Evolutionary conservation across 371 early-diverging fungal genomes (phyloP).

Genomic region (Thermomucor indicae-seudaticae): DNA sequence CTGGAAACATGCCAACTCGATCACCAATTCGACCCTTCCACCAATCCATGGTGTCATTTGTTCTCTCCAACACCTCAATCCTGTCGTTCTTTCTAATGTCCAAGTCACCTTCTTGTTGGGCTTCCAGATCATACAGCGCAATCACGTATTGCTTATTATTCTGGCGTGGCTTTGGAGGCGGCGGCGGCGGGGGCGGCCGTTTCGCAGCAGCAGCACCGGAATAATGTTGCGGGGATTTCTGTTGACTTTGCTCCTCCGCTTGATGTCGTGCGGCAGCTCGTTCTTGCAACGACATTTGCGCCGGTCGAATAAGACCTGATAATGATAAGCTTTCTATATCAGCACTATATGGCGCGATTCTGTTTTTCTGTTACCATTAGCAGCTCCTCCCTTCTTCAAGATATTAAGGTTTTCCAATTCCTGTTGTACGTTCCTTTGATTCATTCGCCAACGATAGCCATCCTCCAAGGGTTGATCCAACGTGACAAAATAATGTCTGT

Average conservation of each 20-base stretch:
- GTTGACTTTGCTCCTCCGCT: neutral
- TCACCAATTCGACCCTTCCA: constrained; percentile 71
- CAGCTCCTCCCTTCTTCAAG: constrained; percentile 8
- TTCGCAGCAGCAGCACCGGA: neutral
- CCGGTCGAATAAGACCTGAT: constrained; percentile 2
- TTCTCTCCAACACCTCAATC: constrained; percentile 60
- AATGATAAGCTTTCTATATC: neutral
- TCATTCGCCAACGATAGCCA: constrained; percentile 7
- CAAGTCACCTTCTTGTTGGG: constrained; percentile 67
- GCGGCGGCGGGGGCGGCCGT: constrained; percentile 10
- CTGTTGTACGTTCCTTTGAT: constrained; percentile 4
- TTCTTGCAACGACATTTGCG: constrained; percentile 3
- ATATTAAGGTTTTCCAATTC: constrained; percentile 10
- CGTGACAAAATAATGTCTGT: constrained; percentile 6
- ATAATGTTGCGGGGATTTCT: neutral
- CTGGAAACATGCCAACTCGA: constrained; percentile 64
- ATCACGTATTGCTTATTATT: constrained; percentile 24
- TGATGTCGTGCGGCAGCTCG: constrained; percentile 2
- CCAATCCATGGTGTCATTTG: constrained; percentile 61
- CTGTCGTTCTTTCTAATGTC: constrained; percentile 58
- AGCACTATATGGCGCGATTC: no score
- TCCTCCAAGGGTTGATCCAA: constrained; percentile 9
- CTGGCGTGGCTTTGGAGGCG: constrained; percentile 6
- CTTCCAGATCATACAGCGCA: constrained; percentile 73
- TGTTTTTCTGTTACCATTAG: neutral